Conservation (phyloP, 164 flowering plant species). For the Annona squamosa region DNA sequence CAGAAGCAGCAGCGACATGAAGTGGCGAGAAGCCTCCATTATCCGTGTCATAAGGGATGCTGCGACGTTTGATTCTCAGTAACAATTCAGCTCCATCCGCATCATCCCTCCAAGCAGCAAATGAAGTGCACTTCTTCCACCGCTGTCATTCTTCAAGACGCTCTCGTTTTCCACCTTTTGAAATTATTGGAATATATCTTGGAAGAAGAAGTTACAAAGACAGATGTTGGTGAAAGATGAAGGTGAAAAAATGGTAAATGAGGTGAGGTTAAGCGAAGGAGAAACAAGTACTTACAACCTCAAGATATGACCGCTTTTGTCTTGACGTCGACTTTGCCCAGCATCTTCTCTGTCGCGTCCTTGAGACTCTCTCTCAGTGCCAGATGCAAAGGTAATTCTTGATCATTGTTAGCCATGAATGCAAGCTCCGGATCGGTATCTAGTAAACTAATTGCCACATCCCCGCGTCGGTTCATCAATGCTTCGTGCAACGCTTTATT, state of each 20-base stretch:
- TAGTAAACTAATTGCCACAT: not conserved
- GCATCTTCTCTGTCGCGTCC: not conserved
- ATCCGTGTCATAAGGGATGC: not conserved
- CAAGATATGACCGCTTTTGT: too few relatives aligned
- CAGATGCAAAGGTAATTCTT: not conserved
- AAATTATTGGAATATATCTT: too few relatives aligned
- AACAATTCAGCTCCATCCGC: not conserved
- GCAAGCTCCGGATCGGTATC: not conserved
- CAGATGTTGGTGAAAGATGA: too few relatives aligned
- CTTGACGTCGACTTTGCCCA: too few relatives aligned
- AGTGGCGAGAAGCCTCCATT: not conserved
- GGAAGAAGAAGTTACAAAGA: too few relatives aligned
- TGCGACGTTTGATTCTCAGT: not conserved
- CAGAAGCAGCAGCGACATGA: not conserved
- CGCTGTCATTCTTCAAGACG: not conserved
- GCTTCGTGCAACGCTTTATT: conserved; percentile 2
- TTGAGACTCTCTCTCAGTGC: not conserved
- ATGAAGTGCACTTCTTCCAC: not conserved
- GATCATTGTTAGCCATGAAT: not conserved
- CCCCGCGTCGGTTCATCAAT: not conserved
- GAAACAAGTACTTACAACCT: too few relatives aligned
- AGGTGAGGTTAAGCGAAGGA: too few relatives aligned
- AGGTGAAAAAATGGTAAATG: too few relatives aligned
- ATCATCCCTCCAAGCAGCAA: not conserved
- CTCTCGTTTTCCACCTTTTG: too few relatives aligned